phyloP scores from a whole-genome alignment of 2,329 filamentous ascomycete species.

The Rutstroemia sp. region DNA sequence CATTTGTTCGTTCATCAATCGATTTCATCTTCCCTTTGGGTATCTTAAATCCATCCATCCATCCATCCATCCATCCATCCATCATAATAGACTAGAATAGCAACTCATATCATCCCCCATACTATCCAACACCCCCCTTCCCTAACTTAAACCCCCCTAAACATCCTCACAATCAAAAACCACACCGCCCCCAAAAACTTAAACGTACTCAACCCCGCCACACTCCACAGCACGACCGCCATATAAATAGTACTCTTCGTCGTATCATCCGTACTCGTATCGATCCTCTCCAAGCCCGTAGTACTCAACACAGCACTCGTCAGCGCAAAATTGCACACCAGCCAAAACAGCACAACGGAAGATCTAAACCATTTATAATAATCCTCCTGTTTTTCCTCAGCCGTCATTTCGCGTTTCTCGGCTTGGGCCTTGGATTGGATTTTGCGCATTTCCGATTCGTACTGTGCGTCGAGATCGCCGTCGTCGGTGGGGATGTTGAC shows the following conservation, averaged over 20 bases:
- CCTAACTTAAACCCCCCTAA: slow-evolving; percentile 65
- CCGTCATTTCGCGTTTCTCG: slow-evolving; percentile 58
- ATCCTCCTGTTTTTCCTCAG: slow-evolving; percentile 85
- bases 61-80: not conserved
- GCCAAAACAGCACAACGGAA: slow-evolving; percentile 96
- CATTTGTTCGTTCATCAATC: not conserved
- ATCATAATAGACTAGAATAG: not conserved
- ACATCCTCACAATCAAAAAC: slow-evolving; percentile 78
- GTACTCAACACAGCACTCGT: slow-evolving; percentile 89
- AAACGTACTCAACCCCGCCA: slow-evolving; percentile 81
- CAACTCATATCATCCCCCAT: slow-evolving; percentile 21
- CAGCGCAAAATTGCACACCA: slow-evolving; percentile 83
- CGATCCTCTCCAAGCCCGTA: slow-evolving; percentile 64
- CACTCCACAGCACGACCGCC: slow-evolving; percentile 86
- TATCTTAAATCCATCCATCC: not conserved
- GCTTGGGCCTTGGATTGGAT: slow-evolving; percentile 85
- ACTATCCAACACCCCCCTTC: slow-evolving; percentile 49
- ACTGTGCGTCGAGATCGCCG: slow-evolving; percentile 94
- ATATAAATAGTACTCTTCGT: slow-evolving; percentile 60
- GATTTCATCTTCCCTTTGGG: not conserved
- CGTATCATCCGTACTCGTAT: slow-evolving; percentile 62
- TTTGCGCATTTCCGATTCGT: slow-evolving; percentile 94
- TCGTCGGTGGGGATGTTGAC: slow-evolving; percentile 99
- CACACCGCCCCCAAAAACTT: slow-evolving; percentile 73
- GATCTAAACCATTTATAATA: slow-evolving; percentile 97